Percentiles rank a stretch among this genome's conserved stretches.
phyloP scores from a whole-genome alignment of 2,329 filamentous ascomycete genomes.

The Calcarisporium arbuscula region DNA sequence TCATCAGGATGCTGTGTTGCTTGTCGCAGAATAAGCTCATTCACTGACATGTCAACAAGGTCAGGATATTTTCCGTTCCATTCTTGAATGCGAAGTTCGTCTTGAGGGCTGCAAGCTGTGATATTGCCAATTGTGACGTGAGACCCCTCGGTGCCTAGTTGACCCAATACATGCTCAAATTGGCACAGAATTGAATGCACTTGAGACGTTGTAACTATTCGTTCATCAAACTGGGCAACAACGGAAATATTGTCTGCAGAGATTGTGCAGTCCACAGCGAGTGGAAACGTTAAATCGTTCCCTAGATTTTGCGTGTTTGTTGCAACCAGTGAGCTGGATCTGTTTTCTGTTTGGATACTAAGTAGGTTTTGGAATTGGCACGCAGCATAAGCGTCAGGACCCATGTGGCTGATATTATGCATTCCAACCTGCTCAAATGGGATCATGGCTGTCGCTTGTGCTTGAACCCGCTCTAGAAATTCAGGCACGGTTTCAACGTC shows the following conservation, averaged over 20 bases:
- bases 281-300: not conserved
- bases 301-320: not conserved
- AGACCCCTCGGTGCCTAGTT: not conserved
- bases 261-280: not conserved
- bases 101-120: not conserved
- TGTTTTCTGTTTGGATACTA: not conserved
- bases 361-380: constrained; percentile 3
- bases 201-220: not conserved
- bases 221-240: not conserved
- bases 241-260: not conserved
- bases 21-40: not conserved
- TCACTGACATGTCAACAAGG: not conserved
- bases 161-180: not conserved
- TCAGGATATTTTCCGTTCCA: not conserved
- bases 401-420: constrained; percentile 6
- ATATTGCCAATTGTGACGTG: not conserved
- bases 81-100: not conserved
- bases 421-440: constrained; percentile 7
- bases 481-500: constrained; percentile 1
- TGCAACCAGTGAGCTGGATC: not conserved
- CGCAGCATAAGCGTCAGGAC: constrained; percentile 3
- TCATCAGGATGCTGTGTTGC: not conserved
- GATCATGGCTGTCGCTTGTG: constrained; percentile 6
- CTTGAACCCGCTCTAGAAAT: constrained; percentile 3
- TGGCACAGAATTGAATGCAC: not conserved